A percentile compares a stretch with the other conserved stretches of the same genome.
These are phyloP conservation scores for Zostera marina DNA, from an alignment of 116 monocot species.

Conservation along the genomic window DNA sequence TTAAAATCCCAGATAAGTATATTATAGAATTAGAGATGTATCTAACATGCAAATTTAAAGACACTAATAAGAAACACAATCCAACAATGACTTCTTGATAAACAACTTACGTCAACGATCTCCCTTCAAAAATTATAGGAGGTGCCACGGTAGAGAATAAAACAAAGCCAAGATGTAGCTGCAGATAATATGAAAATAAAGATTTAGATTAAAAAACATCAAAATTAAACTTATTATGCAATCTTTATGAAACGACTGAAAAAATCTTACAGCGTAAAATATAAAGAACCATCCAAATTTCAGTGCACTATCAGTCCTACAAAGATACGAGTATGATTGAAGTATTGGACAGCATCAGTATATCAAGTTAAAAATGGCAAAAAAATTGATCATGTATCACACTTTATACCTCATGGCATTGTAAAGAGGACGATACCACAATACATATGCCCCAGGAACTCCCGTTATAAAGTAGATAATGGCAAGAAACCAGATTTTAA, in stretches of 20 bases:
- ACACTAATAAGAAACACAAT: neutral
- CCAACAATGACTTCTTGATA: neutral
- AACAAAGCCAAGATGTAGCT: conserved; percentile 73
- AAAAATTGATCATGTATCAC: conserved; percentile 44
- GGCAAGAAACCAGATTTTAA: conserved; percentile 67
- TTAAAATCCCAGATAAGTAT: neutral
- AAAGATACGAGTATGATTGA: neutral
- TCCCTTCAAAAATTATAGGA: conserved; percentile 69
- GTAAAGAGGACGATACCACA: conserved; percentile 79
- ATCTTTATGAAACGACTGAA: neutral
- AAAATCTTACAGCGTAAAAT: conserved; percentile 38
- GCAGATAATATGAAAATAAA: conserved; percentile 6
- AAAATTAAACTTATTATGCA: neutral
- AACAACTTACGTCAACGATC: conserved; percentile 78
- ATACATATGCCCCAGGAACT: conserved; percentile 56
- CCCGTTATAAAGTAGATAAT: conserved; percentile 67
- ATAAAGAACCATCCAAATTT: conserved; percentile 97
- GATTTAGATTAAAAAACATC: neutral
- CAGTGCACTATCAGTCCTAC: conserved; percentile 85
- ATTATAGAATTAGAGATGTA: no score
- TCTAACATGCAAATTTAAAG: no score
- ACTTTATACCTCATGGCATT: conserved; percentile 46
- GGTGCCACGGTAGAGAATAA: conserved; percentile 75
- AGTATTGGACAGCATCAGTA: conserved; percentile 28
- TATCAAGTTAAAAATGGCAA: conserved; percentile 46